phyloP scores from a whole-genome alignment of 257 asterid genomes.

The Lavandula angustifolia region DNA sequence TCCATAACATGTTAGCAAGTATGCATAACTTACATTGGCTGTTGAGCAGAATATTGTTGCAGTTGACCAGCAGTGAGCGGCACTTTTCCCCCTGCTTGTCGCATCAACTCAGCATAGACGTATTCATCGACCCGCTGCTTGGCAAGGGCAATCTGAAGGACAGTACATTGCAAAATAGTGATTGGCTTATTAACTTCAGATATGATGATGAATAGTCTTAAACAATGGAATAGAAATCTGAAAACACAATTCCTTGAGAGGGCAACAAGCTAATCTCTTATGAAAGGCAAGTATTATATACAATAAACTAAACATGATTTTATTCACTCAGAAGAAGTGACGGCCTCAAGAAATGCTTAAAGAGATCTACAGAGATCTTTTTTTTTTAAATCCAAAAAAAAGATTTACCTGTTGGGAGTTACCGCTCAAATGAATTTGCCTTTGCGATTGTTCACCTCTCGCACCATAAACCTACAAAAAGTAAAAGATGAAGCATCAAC shows the following conservation, averaged over 20 bases:
- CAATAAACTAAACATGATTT: not conserved
- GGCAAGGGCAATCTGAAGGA: constrained; percentile 67
- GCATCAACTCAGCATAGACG: constrained; percentile 75
- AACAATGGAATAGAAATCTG: not conserved
- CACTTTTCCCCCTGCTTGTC: constrained; percentile 39
- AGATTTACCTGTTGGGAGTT: constrained; percentile 71
- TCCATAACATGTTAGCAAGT: not conserved
- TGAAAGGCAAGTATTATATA: not conserved
- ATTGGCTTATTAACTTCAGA: not conserved
- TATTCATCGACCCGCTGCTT: constrained; percentile 92
- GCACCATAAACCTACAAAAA: constrained; percentile 74
- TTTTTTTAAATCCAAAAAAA: no score
- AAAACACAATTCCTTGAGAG: not conserved
- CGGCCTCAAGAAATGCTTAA: not conserved
- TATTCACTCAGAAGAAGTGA: not conserved
- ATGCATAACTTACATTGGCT: constrained; percentile 25
- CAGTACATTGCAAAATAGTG: constrained; percentile 7
- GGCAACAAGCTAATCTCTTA: constrained; percentile 12
- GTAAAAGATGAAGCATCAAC: not conserved
- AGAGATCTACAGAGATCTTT: no score
- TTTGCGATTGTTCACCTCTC: constrained; percentile 83
- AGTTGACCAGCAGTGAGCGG: constrained; percentile 30
- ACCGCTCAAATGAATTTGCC: constrained; percentile 92
- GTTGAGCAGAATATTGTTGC: constrained; percentile 35
- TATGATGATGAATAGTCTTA: not conserved